Evolutionary conservation across 129 eudicot species (phyloP).

Genomic region (Daucus carota): DNA sequence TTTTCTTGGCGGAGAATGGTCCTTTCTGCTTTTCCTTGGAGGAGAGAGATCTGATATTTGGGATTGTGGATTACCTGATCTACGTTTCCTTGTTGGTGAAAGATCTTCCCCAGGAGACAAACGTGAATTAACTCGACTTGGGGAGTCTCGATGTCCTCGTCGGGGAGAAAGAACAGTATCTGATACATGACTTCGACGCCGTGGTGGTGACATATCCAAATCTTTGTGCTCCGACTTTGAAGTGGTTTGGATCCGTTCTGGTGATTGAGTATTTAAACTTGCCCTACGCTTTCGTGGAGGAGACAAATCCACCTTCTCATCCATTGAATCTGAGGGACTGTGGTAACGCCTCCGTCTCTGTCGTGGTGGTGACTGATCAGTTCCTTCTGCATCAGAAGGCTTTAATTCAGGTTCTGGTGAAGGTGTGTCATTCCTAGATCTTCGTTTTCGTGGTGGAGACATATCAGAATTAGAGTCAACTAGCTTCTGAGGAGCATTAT

Average conservation of each 20-base stretch:
- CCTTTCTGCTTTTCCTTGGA: constrained; percentile 41
- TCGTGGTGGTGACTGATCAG: constrained; percentile 37
- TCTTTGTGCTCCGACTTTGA: constrained; percentile 8
- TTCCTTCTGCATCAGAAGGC: constrained; percentile 2
- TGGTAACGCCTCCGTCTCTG: constrained; percentile 4
- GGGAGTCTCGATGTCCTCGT: constrained; percentile 20
- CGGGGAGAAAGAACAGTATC: constrained; percentile 44
- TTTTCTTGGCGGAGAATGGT: constrained; percentile 76
- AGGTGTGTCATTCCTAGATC: constrained; percentile 36
- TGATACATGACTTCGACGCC: constrained; percentile 6
- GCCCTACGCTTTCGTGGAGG: constrained; percentile 49
- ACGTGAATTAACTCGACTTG: constrained; percentile 13
- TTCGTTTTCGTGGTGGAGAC: constrained; percentile 48
- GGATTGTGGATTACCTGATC: constrained; percentile 20
- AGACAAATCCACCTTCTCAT: constrained; percentile 22
- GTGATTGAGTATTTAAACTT: constrained; percentile 37
- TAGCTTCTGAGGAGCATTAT: constrained; percentile 31
- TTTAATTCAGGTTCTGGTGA: constrained; percentile 33
- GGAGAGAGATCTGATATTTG: constrained; percentile 52
- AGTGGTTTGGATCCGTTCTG: constrained; percentile 21
- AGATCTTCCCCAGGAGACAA: constrained; percentile 28
- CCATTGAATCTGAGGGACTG: not conserved
- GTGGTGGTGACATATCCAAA: constrained; percentile 26
- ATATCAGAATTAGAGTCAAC: constrained; percentile 40
- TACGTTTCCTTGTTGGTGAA: constrained; percentile 66